Base-by-base conservation (phyloP, 441 rosid species). In the Metrosideros polymorpha region DNA sequence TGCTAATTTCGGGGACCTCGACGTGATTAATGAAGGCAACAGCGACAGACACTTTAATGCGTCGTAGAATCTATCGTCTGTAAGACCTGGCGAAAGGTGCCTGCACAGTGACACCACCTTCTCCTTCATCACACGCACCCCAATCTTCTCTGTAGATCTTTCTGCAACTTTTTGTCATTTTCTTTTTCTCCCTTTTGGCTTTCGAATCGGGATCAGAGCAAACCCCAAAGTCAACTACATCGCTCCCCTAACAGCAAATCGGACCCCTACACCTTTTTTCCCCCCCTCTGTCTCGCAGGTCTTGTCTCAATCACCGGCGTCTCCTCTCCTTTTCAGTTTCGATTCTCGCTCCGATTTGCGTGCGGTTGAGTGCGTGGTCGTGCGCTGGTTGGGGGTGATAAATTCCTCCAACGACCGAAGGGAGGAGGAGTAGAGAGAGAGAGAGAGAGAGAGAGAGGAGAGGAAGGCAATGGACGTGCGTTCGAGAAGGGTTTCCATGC, bases 401-500 rank as follows among this genome's bases (percentile, higher is more conserved):
- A 71, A 71, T 71, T 66, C 79, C 49, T 22, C 39, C 79, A 71
- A 71, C 79, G 12, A 39, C 79, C 79, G 17, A 42, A 24, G 14
- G 35, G 79, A 66, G 71, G 19, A 59, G 71, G 15, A 27, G 5
- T 24, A 30, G 24, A 6, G 66, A 32, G 35, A 25, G 17, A 66
- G 55, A 24, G 29, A 29, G 19, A 29, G 39, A 25, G 7, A 59
- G 30, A 6, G 85, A 43, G 35, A 18, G 18, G 52, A 17, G 77
- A 6, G 59, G 42, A 42, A 45, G 54, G 59, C 63, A 17, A 91
- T 91, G 91, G 91, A 88, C 13, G 91, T 52, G 86, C 87, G 90
- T 71, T 79, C 86, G 19, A 89, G 91, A 88, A 90, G 88, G 84
- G 86, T 82, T 4, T 77, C 88, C 84, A 57, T 47, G 92, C 89